phyloP scores from a whole-genome alignment of 352 stramenopile genomes.

The Phytophthora pluvialis region DNA sequence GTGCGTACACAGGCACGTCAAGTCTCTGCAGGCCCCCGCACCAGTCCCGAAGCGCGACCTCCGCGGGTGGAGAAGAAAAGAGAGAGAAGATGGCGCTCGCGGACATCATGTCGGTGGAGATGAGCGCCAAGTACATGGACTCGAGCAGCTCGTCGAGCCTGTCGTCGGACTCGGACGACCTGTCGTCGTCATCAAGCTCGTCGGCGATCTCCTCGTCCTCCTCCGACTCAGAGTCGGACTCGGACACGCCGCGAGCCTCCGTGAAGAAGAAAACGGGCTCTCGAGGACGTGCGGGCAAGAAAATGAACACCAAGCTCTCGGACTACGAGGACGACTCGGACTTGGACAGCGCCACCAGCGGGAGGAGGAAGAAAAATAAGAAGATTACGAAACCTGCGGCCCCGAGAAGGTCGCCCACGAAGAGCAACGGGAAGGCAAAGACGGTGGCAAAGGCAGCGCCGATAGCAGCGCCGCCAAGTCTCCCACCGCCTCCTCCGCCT shows the following conservation, averaged over 20 bases:
- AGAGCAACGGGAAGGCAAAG: slow-evolving; percentile 38
- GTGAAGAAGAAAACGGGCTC: slow-evolving; percentile 31
- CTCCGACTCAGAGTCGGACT: slow-evolving; percentile 44
- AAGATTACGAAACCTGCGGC: slow-evolving; percentile 22
- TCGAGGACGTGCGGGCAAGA: slow-evolving; percentile 4
- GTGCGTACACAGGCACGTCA: slow-evolving; percentile 1
- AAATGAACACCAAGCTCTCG: slow-evolving; percentile 19
- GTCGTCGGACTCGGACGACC: slow-evolving; percentile 74
- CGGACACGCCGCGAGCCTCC: slow-evolving; percentile 30
- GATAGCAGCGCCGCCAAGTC: slow-evolving; percentile 20
- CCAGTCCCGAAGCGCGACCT: not conserved
- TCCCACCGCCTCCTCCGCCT: slow-evolving; percentile 40
- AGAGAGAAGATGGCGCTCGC: slow-evolving; percentile 64
- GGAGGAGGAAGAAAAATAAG: slow-evolving; percentile 34
- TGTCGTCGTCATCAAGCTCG: slow-evolving; percentile 54
- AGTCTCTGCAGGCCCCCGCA: slow-evolving; percentile 1
- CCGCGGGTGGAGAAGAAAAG: not conserved
- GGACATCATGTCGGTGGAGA: slow-evolving; percentile 79
- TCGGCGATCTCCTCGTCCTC: slow-evolving; percentile 49
- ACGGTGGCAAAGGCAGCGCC: slow-evolving; percentile 11
- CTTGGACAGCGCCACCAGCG: slow-evolving; percentile 26
- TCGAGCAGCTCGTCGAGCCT: slow-evolving; percentile 81
- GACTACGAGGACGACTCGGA: slow-evolving; percentile 43
- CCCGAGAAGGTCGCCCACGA: slow-evolving; percentile 26
- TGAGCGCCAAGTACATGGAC: slow-evolving; percentile 78